Conservation (phyloP, 1,139 yeast species). For the Casaregolazyma suthepensis region DNA sequence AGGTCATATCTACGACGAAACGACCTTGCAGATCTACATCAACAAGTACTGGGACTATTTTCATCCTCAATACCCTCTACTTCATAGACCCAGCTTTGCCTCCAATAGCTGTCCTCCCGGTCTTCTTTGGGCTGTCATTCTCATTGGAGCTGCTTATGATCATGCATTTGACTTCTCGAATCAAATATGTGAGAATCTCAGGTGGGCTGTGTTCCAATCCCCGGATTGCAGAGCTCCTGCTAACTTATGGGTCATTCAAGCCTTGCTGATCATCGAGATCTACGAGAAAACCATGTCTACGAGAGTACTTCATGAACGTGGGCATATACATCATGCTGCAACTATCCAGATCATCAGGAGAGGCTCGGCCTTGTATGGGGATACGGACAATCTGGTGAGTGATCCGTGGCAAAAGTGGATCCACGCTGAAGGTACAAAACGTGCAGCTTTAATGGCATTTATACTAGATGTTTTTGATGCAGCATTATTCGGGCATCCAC, state of each 20-base stretch:
- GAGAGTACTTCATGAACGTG: slow-evolving; percentile 57
- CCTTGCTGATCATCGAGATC: slow-evolving; percentile 55
- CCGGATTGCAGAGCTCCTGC: slow-evolving; percentile 53
- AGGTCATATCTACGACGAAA: slow-evolving; percentile 23
- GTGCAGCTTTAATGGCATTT: slow-evolving; percentile 75
- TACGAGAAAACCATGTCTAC: slow-evolving; percentile 57
- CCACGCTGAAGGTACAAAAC: slow-evolving; percentile 67
- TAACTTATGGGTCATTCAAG: slow-evolving; percentile 60
- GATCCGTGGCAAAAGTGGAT: slow-evolving; percentile 57
- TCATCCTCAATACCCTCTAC: slow-evolving; percentile 56
- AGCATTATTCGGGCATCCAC: slow-evolving; percentile 70
- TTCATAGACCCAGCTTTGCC: slow-evolving; percentile 60
- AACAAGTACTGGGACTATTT: slow-evolving; percentile 48
- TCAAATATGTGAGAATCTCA: slow-evolving; percentile 52
- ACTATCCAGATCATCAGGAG: slow-evolving; percentile 66
- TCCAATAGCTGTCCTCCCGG: slow-evolving; percentile 49
- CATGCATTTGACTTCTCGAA: slow-evolving; percentile 36
- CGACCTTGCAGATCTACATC: slow-evolving; percentile 19
- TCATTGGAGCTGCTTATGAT: slow-evolving; percentile 46
- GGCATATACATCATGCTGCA: slow-evolving; percentile 71
- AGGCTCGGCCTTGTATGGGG: slow-evolving; percentile 51
- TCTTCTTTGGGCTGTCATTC: slow-evolving; percentile 48
- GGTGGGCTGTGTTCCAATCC: slow-evolving; percentile 56
- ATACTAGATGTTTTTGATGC: slow-evolving; percentile 75
- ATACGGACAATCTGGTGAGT: slow-evolving; percentile 19